Evolutionary conservation across 495 filamentous ascomycete species (phyloP).

Genomic region (Penicillium silybi): DNA sequence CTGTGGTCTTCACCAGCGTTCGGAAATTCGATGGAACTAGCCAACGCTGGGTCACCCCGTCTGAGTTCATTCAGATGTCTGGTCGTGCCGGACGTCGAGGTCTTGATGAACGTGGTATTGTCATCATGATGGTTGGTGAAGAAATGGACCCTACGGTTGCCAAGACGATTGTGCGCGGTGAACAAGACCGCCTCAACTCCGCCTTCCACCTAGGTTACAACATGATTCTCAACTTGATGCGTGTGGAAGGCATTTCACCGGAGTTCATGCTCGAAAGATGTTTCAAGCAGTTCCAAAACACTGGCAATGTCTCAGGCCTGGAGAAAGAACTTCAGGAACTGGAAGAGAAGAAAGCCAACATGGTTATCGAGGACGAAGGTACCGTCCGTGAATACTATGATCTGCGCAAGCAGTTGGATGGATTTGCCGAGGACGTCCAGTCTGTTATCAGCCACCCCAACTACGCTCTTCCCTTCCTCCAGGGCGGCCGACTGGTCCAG

Average conservation of each 20-base stretch:
- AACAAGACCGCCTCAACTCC: slow-evolving; percentile 94
- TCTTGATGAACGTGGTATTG: slow-evolving; percentile 95
- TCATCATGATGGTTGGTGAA: slow-evolving; percentile 98
- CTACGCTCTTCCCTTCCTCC: slow-evolving; percentile 74
- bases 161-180: slow-evolving; percentile 89
- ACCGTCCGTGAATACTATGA: slow-evolving; percentile 91
- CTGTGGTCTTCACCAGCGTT: slow-evolving; percentile 95
- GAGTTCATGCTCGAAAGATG: slow-evolving; percentile 96
- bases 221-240: slow-evolving; percentile 94
- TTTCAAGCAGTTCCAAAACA: slow-evolving; percentile 97
- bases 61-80: slow-evolving; percentile 98
- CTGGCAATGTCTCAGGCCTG: slow-evolving; percentile 72
- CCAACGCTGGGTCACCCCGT: slow-evolving; percentile 82
- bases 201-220: slow-evolving; percentile 99
- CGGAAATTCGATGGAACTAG: slow-evolving; percentile 88
- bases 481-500: slow-evolving; percentile 76
- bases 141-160: slow-evolving; percentile 93
- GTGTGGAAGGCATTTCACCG: slow-evolving; percentile 93
- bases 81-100: slow-evolving; percentile 93
- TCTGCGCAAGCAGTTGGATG: slow-evolving; percentile 74
- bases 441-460: slow-evolving; percentile 85
- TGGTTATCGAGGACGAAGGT: slow-evolving; percentile 77
- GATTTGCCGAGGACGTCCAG: slow-evolving; percentile 78
- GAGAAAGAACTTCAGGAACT: slow-evolving; percentile 75
- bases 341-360: slow-evolving; percentile 64